Conservation (phyloP, 192 early-diverging fungal genomes). For the Entomortierella beljakovae region DNA sequence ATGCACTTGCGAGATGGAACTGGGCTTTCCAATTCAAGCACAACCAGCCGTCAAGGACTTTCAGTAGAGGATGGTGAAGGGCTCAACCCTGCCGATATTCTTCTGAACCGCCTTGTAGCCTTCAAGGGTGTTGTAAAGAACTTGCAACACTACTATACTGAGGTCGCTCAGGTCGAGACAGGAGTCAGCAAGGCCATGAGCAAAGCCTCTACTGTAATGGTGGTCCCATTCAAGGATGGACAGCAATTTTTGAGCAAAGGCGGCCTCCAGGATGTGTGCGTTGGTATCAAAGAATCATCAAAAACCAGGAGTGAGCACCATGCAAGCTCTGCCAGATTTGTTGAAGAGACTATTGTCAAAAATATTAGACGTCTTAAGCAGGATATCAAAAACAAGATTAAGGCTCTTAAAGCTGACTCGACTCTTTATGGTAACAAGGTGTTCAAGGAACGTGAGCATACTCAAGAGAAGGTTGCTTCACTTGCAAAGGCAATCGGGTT, state of each 20-base stretch:
- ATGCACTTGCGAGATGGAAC: conserved; percentile 38
- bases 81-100: conserved; percentile 54
- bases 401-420: conserved; percentile 46
- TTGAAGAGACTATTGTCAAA: conserved; percentile 50
- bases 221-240: conserved; percentile 51
- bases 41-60: conserved; percentile 38
- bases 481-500: conserved; percentile 52
- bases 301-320: conserved; percentile 54
- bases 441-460: conserved; percentile 55
- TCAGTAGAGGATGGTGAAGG: conserved; percentile 36
- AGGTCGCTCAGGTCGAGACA: conserved; percentile 49
- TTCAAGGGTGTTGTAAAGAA: conserved; percentile 54
- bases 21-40: conserved; percentile 33
- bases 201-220: conserved; percentile 39
- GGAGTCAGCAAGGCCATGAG: conserved; percentile 34
- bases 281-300: conserved; percentile 43
- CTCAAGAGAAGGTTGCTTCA: conserved; percentile 50
- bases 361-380: conserved; percentile 51
- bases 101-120: conserved; percentile 51
- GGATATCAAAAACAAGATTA: conserved; percentile 58
- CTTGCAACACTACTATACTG: conserved; percentile 51
- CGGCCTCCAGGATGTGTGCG: conserved; percentile 53
- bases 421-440: conserved; percentile 49
- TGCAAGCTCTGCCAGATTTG: conserved; percentile 40
- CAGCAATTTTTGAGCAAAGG: conserved; percentile 49